Percentiles rank a stretch among this genome's conserved stretches.
Conservation (phyloP, 2,329 filamentous ascomycete species). For the Diaporthe helianthi region DNA sequence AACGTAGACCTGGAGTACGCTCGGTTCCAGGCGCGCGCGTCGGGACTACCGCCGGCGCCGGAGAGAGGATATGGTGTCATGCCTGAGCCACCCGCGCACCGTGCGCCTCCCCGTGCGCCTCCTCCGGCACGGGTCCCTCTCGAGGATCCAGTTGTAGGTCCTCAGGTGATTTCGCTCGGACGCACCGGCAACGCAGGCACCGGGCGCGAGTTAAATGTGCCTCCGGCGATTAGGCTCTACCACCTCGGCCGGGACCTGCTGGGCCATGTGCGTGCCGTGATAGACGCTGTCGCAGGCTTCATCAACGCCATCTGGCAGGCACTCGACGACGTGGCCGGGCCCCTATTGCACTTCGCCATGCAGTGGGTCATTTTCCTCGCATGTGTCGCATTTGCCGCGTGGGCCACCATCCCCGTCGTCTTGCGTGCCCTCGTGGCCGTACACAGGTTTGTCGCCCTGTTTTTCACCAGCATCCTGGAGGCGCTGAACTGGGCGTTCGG, state of each 20-base stretch:
- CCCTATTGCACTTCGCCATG: background rate
- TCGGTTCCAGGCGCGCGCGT: background rate
- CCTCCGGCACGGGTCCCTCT: background rate
- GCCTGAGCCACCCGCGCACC: background rate
- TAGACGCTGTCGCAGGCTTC: background rate
- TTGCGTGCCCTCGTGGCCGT: background rate
- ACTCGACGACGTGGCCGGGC: background rate
- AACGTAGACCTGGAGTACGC: background rate
- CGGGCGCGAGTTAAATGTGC: background rate
- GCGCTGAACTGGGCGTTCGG: background rate
- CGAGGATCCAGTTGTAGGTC: background rate
- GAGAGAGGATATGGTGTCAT: background rate
- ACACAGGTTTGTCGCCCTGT: background rate
- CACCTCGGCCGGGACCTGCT: background rate
- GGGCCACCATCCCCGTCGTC: background rate
- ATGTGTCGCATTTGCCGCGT: background rate
- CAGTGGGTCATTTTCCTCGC: constrained; percentile 3
- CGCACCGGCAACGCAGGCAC: constrained; percentile 1
- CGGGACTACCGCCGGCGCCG: background rate
- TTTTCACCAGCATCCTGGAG: background rate
- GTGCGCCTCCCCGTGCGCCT: background rate
- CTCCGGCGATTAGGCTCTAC: background rate
- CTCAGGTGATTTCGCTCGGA: background rate
- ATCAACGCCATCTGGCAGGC: background rate
- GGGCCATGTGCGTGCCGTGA: background rate